Conservation (phyloP, 805 yeast species). For the Candida orba region DNA sequence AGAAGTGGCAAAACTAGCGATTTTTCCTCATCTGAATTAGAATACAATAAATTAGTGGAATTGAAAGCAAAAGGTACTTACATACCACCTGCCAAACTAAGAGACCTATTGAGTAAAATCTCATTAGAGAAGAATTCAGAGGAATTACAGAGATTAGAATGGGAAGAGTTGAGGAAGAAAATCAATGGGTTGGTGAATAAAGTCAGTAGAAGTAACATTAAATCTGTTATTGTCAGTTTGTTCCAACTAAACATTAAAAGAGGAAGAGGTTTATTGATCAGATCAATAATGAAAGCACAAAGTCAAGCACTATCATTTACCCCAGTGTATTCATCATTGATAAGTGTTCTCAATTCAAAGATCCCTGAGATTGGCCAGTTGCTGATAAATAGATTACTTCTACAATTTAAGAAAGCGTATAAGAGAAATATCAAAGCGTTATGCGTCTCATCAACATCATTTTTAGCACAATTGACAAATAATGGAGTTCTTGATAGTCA, state of each 20-base stretch:
- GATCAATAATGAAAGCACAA: slow-evolving; percentile 50
- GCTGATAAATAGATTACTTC: slow-evolving; percentile 42
- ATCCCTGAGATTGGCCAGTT: slow-evolving; percentile 64
- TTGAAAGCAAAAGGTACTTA: slow-evolving; percentile 39
- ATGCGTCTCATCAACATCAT: slow-evolving; percentile 37
- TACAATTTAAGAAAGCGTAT: slow-evolving; percentile 52
- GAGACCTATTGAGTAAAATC: slow-evolving; percentile 33
- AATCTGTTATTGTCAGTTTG: slow-evolving; percentile 39
- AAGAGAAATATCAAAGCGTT: slow-evolving; percentile 36
- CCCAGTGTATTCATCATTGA: slow-evolving; percentile 48
- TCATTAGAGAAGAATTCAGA: slow-evolving; percentile 24
- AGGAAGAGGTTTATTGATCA: slow-evolving; percentile 56
- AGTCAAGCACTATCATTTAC: slow-evolving; percentile 34
- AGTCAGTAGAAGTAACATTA: slow-evolving; percentile 40
- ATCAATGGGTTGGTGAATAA: slow-evolving; percentile 44
- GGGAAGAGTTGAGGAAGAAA: slow-evolving; percentile 45
- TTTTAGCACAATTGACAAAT: slow-evolving; percentile 58
- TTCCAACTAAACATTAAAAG: slow-evolving; percentile 52
- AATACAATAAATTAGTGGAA: slow-evolving; percentile 30
- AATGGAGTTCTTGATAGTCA: slow-evolving; percentile 53
- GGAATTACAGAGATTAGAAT: slow-evolving; percentile 44
- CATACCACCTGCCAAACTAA: slow-evolving; percentile 47
- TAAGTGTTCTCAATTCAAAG: slow-evolving; percentile 55
- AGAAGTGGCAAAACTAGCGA: no score
- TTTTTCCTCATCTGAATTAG: slow-evolving; percentile 20